Conservation (phyloP, 352 stramenopile genomes). For the Globisporangium nodosum region DNA sequence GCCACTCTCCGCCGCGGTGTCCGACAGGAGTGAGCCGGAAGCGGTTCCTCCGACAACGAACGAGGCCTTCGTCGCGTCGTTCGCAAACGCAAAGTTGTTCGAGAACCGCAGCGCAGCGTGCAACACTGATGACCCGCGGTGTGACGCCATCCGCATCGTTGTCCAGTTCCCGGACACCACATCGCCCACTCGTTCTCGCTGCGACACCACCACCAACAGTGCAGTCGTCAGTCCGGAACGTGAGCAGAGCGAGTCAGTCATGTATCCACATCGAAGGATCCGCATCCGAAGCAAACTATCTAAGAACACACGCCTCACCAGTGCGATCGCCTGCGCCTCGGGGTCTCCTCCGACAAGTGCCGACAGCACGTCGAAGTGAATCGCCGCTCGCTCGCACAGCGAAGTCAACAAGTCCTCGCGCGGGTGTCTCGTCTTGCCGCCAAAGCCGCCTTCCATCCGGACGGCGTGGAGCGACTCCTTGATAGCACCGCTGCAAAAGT, state of each 20-base stretch:
- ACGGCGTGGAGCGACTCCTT: conserved; percentile 43
- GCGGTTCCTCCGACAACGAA: conserved; percentile 15
- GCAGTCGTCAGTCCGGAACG: neutral
- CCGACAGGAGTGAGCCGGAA: neutral
- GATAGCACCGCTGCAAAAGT: conserved; percentile 27
- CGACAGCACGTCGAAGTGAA: conserved; percentile 49
- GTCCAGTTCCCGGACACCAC: conserved; percentile 53
- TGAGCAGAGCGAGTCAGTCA: neutral
- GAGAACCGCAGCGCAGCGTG: conserved; percentile 37
- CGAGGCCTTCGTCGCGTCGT: conserved; percentile 33
- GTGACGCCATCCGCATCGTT: conserved; percentile 38
- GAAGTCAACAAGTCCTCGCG: conserved; percentile 30
- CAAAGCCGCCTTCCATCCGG: conserved; percentile 45
- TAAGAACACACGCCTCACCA: conserved; percentile 15
- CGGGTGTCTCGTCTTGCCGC: conserved; percentile 20
- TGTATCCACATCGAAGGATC: neutral
- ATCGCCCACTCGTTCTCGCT: conserved; percentile 30
- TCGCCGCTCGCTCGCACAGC: conserved; percentile 29
- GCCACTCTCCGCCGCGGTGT: neutral
- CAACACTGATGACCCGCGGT: conserved; percentile 34
- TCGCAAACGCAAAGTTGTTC: conserved; percentile 39
- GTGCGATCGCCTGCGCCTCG: conserved; percentile 29
- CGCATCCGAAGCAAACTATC: neutral
- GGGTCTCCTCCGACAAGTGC: conserved; percentile 30
- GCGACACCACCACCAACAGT: neutral